Evolutionary conservation across 108 stramenopile species (phyloP), one percentile per base, ranked within the genome.

Genomic region (Cyclotella distinguenda): DNA sequence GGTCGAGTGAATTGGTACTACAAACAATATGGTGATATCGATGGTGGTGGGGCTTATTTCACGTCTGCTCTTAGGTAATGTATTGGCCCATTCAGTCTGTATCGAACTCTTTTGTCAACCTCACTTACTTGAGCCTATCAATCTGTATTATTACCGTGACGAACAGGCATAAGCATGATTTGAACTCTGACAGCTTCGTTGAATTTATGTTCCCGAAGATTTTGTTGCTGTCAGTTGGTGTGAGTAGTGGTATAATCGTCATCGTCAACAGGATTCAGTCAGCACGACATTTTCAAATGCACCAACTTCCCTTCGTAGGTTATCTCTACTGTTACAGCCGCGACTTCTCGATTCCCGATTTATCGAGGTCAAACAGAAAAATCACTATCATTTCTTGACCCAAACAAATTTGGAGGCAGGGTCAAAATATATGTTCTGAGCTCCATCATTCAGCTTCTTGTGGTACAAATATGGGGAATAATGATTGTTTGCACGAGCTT

Each of bases 171-270:
- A 82, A 80, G 25, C 86, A 84, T 53, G 90, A 91, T 74, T 74
- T 85, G 1, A 68, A 61, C 59, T 81, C 76, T 22, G 85, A 85
- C 62, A 66, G 64, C 10, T 87, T 85, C 60, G 64, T 83, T 13
- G 90, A 91, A 60, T 91, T 89, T 55, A 58, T 91, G 13, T 34
- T 86, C n/a, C 82, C 86, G 15, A 89, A 91, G 59, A 32, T 87
- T 0, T 19, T 75, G 19, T 42, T 91, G 8, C 55, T 86, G 13
- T 13, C 74, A 0, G 23, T 85, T 44, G 86, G 86, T 1, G n/a
- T n/a, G n/a, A n/a, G n/a, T n/a, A n/a, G n/a, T n/a, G n/a, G n/a
- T n/a, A n/a, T n/a, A n/a, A n/a, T n/a, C n/a, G n/a, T n/a, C n/a
- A n/a, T n/a, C n/a, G n/a, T n/a, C n/a, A n/a, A n/a, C n/a, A n/a